A percentile compares a stretch with the other conserved stretches of the same genome.
Evolutionary conservation across 768 basidiomycete species (phyloP).

Genomic region (Boletus fagicola): DNA sequence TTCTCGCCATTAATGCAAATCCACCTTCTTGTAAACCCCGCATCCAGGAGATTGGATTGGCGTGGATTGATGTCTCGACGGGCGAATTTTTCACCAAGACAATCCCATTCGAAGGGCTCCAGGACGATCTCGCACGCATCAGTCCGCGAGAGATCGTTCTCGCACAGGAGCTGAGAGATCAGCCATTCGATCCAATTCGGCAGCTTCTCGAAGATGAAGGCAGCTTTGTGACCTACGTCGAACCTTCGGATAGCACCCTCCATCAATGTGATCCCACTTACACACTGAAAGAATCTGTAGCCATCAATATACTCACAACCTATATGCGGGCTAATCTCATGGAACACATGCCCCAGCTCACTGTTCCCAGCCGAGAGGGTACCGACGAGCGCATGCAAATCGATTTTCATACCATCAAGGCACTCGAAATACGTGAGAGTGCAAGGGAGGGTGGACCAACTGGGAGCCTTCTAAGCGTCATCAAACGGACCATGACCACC

Average conservation of each 20-base stretch:
- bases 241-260: conserved; percentile 1
- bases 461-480: conserved; percentile 71
- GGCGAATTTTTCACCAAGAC: conserved; percentile 86
- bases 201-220: conserved; percentile 52
- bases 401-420: conserved; percentile 83
- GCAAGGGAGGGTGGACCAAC: conserved; percentile 67
- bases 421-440: conserved; percentile 80
- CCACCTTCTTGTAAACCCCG: neutral
- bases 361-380: conserved; percentile 56
- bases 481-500: conserved; percentile 75
- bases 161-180: conserved; percentile 37
- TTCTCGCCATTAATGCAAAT: conserved; percentile 59
- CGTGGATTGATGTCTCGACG: conserved; percentile 94
- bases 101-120: conserved; percentile 51
- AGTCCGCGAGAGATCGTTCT: conserved; percentile 82
- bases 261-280: conserved; percentile 6
- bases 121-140: conserved; percentile 82
- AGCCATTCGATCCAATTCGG: conserved; percentile 46
- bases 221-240: conserved; percentile 51
- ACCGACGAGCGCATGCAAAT: conserved; percentile 73
- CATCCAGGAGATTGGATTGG: conserved; percentile 55
- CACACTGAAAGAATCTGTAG: conserved; percentile 47
- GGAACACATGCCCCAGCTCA: conserved; percentile 72
- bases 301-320: conserved; percentile 59
- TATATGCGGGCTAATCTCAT: conserved; percentile 69